Conservation (phyloP, 192 early-diverging fungal species). For the Jimgerdemannia lactiflua region DNA sequence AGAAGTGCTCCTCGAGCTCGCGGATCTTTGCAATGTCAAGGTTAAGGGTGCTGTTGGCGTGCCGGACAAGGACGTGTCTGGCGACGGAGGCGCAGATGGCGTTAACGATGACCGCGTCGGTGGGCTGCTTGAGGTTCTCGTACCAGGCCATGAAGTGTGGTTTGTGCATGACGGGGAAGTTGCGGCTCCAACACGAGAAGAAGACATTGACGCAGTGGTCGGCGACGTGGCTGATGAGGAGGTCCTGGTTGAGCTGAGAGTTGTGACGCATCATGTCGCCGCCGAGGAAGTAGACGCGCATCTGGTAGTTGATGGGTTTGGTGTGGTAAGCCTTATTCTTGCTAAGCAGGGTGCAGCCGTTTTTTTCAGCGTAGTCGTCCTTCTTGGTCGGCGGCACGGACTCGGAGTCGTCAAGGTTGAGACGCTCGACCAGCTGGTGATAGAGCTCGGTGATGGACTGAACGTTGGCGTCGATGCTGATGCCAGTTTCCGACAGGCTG, state of each 20-base stretch:
- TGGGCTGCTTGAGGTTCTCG: slow-evolving; percentile 5
- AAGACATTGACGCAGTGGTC: slow-evolving; percentile 29
- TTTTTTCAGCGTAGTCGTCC: background rate
- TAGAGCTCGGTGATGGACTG: background rate
- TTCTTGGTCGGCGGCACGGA: background rate
- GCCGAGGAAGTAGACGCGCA: slow-evolving; percentile 1
- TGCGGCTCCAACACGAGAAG: slow-evolving; percentile 33
- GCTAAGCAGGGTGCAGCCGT: background rate
- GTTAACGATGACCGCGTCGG: slow-evolving; percentile 29
- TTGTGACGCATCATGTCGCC: background rate
- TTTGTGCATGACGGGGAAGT: slow-evolving; percentile 23
- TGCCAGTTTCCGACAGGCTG: background rate
- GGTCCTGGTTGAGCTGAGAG: background rate
- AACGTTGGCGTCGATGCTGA: background rate
- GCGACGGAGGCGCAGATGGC: slow-evolving; percentile 20
- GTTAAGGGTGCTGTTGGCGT: slow-evolving; percentile 9
- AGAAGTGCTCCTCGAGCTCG: slow-evolving; percentile 29
- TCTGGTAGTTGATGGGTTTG: background rate
- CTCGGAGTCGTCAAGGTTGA: background rate
- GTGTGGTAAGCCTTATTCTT: background rate
- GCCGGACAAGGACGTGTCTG: slow-evolving; percentile 28
- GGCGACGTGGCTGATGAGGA: slow-evolving; percentile 10
- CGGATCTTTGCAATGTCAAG: slow-evolving; percentile 19
- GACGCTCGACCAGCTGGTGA: background rate
- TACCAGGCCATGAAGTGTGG: slow-evolving; percentile 28